A percentile compares a stretch with the other conserved stretches of the same genome.
These are phyloP conservation scores for Sclerotinia subarctica DNA, from an alignment of 2,329 filamentous ascomycete genomes.

Conservation along the genomic window DNA sequence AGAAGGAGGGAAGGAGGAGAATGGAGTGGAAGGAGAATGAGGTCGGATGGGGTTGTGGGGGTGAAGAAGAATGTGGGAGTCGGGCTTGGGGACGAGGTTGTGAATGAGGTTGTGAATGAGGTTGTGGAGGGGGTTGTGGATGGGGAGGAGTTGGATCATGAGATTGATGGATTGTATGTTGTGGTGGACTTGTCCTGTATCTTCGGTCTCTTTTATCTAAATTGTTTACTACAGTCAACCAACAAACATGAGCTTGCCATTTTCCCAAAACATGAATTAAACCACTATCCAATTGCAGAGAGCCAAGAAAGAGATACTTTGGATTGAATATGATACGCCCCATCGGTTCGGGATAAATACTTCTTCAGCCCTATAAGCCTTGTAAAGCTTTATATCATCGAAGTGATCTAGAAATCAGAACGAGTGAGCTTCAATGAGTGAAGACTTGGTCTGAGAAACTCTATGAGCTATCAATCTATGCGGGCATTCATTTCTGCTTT, in stretches of 20 bases:
- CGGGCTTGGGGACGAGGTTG: not conserved
- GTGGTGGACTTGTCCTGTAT: conserved; percentile 4
- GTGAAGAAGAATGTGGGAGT: not conserved
- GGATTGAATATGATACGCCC: not conserved
- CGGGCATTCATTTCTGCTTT: not conserved
- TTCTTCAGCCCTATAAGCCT: too few species aligned
- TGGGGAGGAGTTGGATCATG: conserved; percentile 4
- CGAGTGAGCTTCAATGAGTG: too few species aligned
- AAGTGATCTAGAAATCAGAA: not conserved
- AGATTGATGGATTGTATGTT: conserved; percentile 16
- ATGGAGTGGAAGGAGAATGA: too few species aligned
- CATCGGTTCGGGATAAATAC: not conserved
- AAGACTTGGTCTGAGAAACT: not conserved
- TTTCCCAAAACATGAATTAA: not conserved
- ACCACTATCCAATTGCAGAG: not conserved
- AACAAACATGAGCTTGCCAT: not conserved
- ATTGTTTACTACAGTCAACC: not conserved
- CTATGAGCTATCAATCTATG: not conserved
- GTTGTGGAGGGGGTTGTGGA: not conserved
- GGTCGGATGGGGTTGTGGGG: not conserved
- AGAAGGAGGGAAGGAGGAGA: not conserved
- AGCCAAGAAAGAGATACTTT: not conserved
- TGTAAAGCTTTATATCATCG: not conserved
- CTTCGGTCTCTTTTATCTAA: not conserved
- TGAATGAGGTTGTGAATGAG: not conserved